Base-by-base conservation (phyloP, 129 eudicot species). In the Tagetes erecta region DNA sequence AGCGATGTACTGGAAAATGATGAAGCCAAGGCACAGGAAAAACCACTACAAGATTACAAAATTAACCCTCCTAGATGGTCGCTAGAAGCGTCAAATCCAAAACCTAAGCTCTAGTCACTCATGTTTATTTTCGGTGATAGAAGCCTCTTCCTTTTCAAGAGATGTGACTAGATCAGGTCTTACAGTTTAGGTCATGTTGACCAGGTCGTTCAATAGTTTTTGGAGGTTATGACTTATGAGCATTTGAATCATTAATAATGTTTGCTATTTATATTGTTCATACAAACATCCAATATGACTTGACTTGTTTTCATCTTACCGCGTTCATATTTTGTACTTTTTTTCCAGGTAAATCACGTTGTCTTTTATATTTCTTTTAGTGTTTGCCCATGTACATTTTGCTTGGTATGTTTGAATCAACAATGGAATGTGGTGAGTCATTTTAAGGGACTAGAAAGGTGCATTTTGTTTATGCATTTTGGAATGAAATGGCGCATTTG, bases 11-110 rank as follows among this genome's bases (percentile, higher is more conserved):
- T 87, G 70, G 97, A 83, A 68, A 88, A 83, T 36, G 83, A 84
- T 36, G 86, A 84, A 68, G 78, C 38, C 10, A 70, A 76, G 57
- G 74, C 63, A 11, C 83, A 82, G 50, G 84, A 86, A 76, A 81
- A 72, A 46, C 88, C 98, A 31, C 34, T 72, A 44, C 68, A 84
- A 67, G 81, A 83, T 31, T 79, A 84, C 76, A 89, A 51, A 77
- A 79, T 89, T 20, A 80, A 59, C 13, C 95, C 95, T 55, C 98
- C 98, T 2, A 47, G 12, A 72, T 92, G 98, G 98, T 74, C 98
- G 2, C 30, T 75, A 3, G 89, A 92, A 65, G 53, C 88, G 1
- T 31, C 77, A 51, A 40, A 74, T 49, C 82, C 82, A 64, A 83
- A 67, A 42, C 78, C 79, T 5, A 84, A 83, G 83, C 87, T 84